Percentiles rank a stretch among this genome's conserved stretches.
These are phyloP conservation scores for Chlorella sp. DNA, from an alignment of 139 green algal genomes.

Conservation along the genomic window DNA sequence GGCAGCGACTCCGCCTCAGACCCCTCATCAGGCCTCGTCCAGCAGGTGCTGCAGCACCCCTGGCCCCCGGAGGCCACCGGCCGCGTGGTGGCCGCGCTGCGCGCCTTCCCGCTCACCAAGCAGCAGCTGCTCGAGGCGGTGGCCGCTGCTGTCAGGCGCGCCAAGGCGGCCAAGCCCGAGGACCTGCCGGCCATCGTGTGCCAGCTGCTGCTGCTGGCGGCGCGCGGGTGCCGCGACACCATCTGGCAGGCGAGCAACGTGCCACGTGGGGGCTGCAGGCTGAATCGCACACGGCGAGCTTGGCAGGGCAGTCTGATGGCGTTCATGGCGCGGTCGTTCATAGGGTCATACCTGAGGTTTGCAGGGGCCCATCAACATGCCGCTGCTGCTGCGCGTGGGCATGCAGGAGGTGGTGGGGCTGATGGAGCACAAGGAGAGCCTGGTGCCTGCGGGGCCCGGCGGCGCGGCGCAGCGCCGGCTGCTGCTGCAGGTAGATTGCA, in stretches of 20 bases:
- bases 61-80: conserved; percentile 16
- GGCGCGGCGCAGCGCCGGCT: conserved; percentile 8
- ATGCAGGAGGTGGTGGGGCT: conserved; percentile 31
- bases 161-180: conserved; percentile 10
- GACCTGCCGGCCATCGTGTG: conserved; percentile 33
- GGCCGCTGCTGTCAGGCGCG: neutral
- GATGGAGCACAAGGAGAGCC: conserved; percentile 16
- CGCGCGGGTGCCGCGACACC: conserved; percentile 6
- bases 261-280: no score
- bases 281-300: neutral
- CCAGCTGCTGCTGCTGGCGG: conserved; percentile 31
- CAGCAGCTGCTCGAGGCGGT: conserved; percentile 13
- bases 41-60: conserved; percentile 1
- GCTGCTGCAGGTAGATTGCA: conserved; percentile 32
- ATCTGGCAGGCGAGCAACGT: neutral
- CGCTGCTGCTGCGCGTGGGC: neutral
- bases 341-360: neutral
- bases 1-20: neutral
- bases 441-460: neutral
- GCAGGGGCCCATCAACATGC: neutral
- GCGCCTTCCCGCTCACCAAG: conserved; percentile 16
- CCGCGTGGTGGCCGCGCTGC: conserved; percentile 13
- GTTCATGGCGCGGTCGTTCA: neutral
- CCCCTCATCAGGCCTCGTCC: conserved; percentile 2
- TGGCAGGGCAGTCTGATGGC: neutral